Base-by-base conservation (phyloP, 208 protist species). In the Wallacemonas rigidus region DNA sequence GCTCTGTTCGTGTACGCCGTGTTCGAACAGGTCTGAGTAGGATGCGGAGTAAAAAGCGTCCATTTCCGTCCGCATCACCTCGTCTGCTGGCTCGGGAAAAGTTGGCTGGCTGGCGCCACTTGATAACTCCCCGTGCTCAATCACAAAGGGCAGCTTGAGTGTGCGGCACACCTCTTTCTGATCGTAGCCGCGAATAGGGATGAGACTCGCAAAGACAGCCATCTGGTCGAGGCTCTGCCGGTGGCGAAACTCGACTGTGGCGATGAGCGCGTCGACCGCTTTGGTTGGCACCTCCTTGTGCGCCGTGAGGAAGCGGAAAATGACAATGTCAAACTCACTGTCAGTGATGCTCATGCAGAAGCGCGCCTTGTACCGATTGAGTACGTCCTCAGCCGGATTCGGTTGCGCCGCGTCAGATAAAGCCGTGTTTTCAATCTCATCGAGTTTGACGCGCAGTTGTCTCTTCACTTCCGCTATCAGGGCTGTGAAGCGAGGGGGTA, bases 171-270 rank as follows among this genome's bases (percentile, higher is more conserved):
- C 69, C n/a, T 64, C 45, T 1, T 69, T 48, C 50, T 86, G 71
- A 47, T 85, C 71, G 61, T 86, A 94, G 1, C 89, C 89, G 36
- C 69, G 74, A 7, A 87, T 73, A 2, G 82, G 83, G 62, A 94
- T 81, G 12, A 91, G 68, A 14, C 75, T 81, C 0, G 86, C 75
- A 51, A 90, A 92, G 55, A 90, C 76, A 12, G 77, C 69, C 69
- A 90, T 80, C 5, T 69, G 75, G 45, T 92, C 79, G 9, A 94
- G 14, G 61, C 81, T 80, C 40, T 91, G 87, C 35, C 75, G 76
- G 38, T 68, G 68, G 36, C 86, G 79, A 56, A 87, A 81, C 62
- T 83, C 72, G 40, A 4, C 60, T 3, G 60, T 65, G 15, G 60
- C 60, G 15, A 65, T 45, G n/a, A 87, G 38, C 12, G 77, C 67